Percentiles rank a stretch among this genome's conserved stretches.
These are phyloP conservation scores for Yamadazyma pseudoaaseri DNA, from an alignment of 1,139 yeast genomes.

Conservation along the genomic window DNA sequence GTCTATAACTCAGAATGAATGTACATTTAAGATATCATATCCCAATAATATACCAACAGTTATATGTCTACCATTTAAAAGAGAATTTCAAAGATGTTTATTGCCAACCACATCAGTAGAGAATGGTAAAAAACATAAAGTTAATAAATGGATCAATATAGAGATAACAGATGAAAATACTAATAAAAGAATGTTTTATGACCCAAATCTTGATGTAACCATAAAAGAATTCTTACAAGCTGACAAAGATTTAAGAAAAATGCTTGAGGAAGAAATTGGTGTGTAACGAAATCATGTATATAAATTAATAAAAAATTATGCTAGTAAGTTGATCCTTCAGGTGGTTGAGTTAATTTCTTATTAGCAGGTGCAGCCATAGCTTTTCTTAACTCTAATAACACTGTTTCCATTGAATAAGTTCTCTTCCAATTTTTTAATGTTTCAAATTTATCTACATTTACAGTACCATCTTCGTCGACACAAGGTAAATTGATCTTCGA, in stretches of 20 bases:
- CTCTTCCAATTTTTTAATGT: conserved; percentile 85
- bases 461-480: conserved; percentile 72
- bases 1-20: conserved; percentile 49
- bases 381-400: conserved; percentile 81
- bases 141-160: conserved; percentile 37
- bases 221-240: conserved; percentile 39
- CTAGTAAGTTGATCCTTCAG: conserved; percentile 74
- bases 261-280: conserved; percentile 27
- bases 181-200: conserved; percentile 28
- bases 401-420: conserved; percentile 85
- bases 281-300: not conserved
- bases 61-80: conserved; percentile 53
- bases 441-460: conserved; percentile 59
- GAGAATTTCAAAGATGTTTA: conserved; percentile 51
- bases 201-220: conserved; percentile 23
- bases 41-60: conserved; percentile 33
- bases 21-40: conserved; percentile 37
- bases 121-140: conserved; percentile 25
- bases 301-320: conserved; percentile 1
- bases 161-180: conserved; percentile 43
- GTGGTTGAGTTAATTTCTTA: conserved; percentile 85
- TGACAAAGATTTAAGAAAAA: conserved; percentile 34
- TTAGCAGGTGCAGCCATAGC: conserved; percentile 80
- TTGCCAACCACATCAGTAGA: conserved; percentile 22
- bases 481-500: conserved; percentile 90